Evolutionary conservation across 2,329 filamentous ascomycete species (phyloP), one percentile per base, ranked within the genome.

Genomic region (Septoria petroselini): DNA sequence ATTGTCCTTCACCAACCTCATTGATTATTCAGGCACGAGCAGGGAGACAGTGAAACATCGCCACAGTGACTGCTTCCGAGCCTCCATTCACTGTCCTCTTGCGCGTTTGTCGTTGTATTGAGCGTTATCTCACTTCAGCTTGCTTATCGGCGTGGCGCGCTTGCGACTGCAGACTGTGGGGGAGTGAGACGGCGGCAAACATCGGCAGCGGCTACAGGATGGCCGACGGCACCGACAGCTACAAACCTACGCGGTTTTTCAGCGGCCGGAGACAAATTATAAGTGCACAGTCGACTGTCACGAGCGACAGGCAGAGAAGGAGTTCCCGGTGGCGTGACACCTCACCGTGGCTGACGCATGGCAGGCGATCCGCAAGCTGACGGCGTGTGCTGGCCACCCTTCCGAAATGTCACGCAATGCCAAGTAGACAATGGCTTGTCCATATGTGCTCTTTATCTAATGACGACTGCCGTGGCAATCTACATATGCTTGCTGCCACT

Each of bases 71-170:
- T 43, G 27, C 29, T 3, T 1, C 23, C 9, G 5, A 9, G 5
- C 23, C 9, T 5, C 9, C 23, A 27, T 27, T 27, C 23, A 27
- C 23, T n/a, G 14, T 31, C 23, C n/a, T 14, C 15, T 38, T 33
- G 21, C 33, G 30, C 38, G 34, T 30, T 33, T 18, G 9, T 38
- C 23, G 42, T 48, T 48, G 41, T 33, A 19, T 31, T 12, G n/a
- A 7, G n/a, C 33, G n/a, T 35, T 17, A 15, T 14, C 33, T n/a
- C n/a, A n/a, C 3, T 30, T 27, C 44, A 18, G 25, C 30, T 23
- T 23, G 38, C 38, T 52, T 47, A 52, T 48, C 49, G 43, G 37
- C 48, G 21, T 43, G 43, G 37, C 48, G 21, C 19, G 18, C 30
- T 34, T 18, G 4, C 15, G 42, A 31, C 23, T 48, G 49, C 42